A percentile compares a stretch with the other conserved stretches of the same genome.
These are phyloP conservation scores for Camellia japonica DNA, from an alignment of 148 eudicot species.

Conservation along the genomic window DNA sequence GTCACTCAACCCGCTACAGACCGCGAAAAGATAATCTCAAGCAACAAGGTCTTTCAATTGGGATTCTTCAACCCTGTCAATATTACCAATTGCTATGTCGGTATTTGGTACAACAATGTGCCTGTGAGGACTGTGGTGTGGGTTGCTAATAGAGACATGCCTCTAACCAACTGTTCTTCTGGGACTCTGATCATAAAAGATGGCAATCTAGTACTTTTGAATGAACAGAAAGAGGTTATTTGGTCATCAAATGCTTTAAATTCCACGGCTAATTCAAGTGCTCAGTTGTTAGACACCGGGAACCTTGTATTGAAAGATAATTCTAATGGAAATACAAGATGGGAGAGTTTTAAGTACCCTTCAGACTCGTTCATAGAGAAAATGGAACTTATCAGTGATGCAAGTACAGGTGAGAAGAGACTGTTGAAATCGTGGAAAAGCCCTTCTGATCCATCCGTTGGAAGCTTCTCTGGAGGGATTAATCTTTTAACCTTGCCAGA, in stretches of 20 bases:
- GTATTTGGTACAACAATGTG: conserved; percentile 39
- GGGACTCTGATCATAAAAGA: conserved; percentile 28
- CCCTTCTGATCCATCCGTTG: conserved; percentile 40
- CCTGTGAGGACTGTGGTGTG: conserved; percentile 24
- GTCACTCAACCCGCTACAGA: conserved; percentile 20
- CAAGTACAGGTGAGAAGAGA: not conserved
- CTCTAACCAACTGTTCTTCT: conserved; percentile 35
- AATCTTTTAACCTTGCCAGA: conserved; percentile 22
- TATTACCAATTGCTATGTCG: conserved; percentile 37
- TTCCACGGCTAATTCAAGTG: conserved; percentile 7
- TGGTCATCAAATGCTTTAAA: conserved; percentile 41
- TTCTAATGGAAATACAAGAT: not conserved
- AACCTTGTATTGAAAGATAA: conserved; percentile 16
- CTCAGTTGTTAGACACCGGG: conserved; percentile 22
- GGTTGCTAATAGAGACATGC: conserved; percentile 46
- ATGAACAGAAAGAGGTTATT: conserved; percentile 25
- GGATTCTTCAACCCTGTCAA: conserved; percentile 45
- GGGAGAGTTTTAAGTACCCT: conserved; percentile 22
- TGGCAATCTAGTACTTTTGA: conserved; percentile 38
- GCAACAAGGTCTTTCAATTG: conserved; percentile 26
- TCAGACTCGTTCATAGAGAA: conserved; percentile 10
- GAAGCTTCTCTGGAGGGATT: conserved; percentile 31
- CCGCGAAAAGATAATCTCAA: conserved; percentile 32
- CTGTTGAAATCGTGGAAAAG: conserved; percentile 41
- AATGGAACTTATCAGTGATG: conserved; percentile 8